A percentile compares a stretch with the other conserved stretches of the same genome.
Conservation (phyloP, 2,329 filamentous ascomycete genomes). For the Chlorencoelia australis region DNA sequence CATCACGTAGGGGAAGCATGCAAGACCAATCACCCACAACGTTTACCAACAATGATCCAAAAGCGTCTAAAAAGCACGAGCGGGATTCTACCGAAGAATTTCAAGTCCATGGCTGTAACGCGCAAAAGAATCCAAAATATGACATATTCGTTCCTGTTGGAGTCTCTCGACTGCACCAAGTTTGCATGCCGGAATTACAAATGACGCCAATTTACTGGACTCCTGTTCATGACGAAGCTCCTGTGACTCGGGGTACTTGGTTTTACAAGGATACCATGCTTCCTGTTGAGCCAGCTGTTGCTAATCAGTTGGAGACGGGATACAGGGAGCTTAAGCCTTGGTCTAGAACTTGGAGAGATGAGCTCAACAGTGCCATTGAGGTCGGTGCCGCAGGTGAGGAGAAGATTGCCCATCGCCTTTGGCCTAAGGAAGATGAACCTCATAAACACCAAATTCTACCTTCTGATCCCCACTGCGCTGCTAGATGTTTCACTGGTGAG, state of each 20-base stretch:
- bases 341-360: constrained; percentile 87
- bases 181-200: constrained; percentile 68
- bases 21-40: not conserved
- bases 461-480: constrained; percentile 47
- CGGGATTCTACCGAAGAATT: constrained; percentile 14
- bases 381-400: constrained; percentile 84
- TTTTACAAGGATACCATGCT: constrained; percentile 95
- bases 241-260: constrained; percentile 83
- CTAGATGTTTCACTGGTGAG: constrained; percentile 49
- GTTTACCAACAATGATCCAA: not conserved
- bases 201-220: constrained; percentile 99
- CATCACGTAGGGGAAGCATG: constrained; percentile 16
- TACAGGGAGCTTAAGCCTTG: constrained; percentile 80
- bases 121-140: constrained; percentile 22
- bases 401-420: constrained; percentile 73
- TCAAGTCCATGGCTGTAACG: constrained; percentile 19
- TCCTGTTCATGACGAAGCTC: constrained; percentile 77
- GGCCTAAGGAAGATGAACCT: constrained; percentile 50
- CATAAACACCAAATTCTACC: constrained; percentile 22
- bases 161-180: constrained; percentile 79
- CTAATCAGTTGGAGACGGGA: constrained; percentile 87
- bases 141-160: constrained; percentile 66
- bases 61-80: constrained; percentile 5
- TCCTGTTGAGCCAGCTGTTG: constrained; percentile 73
- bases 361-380: constrained; percentile 80